Conservation (phyloP, 2,329 filamentous ascomycete genomes). For the Fusarium udum region DNA sequence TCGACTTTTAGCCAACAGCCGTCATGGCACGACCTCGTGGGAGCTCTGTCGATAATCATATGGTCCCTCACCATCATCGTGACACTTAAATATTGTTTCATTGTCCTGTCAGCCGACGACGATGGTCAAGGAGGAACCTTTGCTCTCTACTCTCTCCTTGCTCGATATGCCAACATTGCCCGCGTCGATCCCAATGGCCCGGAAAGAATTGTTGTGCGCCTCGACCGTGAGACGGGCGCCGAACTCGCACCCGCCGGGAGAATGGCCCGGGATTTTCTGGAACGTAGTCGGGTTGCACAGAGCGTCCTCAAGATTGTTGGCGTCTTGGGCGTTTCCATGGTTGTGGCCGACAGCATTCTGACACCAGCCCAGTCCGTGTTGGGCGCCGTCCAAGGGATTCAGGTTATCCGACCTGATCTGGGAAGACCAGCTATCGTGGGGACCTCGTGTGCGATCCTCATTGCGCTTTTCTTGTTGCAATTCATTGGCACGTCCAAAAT, state of each 20-base stretch:
- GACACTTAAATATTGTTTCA: constrained; percentile 73
- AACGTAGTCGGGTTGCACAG: constrained; percentile 63
- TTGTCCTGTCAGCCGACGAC: constrained; percentile 73
- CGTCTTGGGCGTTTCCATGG: constrained; percentile 73
- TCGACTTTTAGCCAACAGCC: constrained; percentile 70
- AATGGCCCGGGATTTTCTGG: constrained; percentile 64
- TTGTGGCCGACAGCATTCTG: constrained; percentile 72
- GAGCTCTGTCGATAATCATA: constrained; percentile 73
- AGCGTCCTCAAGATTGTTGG: constrained; percentile 68
- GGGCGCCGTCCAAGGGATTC: constrained; percentile 72
- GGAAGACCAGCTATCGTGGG: constrained; percentile 68
- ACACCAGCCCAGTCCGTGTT: constrained; percentile 77
- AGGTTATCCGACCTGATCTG: constrained; percentile 67
- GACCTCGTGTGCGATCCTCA: constrained; percentile 70
- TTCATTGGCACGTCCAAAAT: constrained; percentile 71
- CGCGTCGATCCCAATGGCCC: constrained; percentile 63
- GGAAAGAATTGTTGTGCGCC: constrained; percentile 62
- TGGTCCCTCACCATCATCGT: constrained; percentile 77
- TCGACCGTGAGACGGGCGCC: constrained; percentile 66
- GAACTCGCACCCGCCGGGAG: constrained; percentile 64
- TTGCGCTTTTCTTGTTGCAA: constrained; percentile 71
- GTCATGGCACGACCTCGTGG: constrained; percentile 66
- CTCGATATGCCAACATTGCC: constrained; percentile 68
- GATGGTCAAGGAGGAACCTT: constrained; percentile 78
- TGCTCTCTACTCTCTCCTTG: constrained; percentile 71